Conservation (phyloP, 2,329 filamentous ascomycete species). For the Madurella mycetomatis region DNA sequence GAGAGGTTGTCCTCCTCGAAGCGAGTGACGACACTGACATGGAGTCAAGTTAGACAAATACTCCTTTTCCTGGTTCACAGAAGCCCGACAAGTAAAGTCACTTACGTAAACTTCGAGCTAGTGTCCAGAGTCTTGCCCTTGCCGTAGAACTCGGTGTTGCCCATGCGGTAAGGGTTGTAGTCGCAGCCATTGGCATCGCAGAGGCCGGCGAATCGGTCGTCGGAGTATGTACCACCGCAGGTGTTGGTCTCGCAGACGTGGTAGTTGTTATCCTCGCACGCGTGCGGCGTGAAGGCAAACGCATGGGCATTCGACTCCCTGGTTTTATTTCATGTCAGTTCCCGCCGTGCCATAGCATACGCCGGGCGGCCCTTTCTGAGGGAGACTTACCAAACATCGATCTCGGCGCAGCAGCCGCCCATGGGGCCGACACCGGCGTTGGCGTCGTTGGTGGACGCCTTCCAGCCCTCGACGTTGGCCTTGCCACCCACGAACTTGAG, state of each 20-base stretch:
- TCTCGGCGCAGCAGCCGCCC: slow-evolving; percentile 50
- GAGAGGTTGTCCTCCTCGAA: slow-evolving; percentile 48
- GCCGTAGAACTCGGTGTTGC: slow-evolving; percentile 53
- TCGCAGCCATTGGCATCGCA: slow-evolving; percentile 60
- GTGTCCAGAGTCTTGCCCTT: slow-evolving; percentile 50
- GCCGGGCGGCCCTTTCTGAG: too few species aligned
- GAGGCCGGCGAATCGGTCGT: slow-evolving; percentile 46
- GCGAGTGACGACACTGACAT: slow-evolving; percentile 49
- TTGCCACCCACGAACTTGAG: slow-evolving; percentile 49
- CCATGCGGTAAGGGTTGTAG: slow-evolving; percentile 56
- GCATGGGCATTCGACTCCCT: slow-evolving; percentile 60
- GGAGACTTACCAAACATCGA: slow-evolving; percentile 45
- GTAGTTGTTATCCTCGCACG: slow-evolving; percentile 45
- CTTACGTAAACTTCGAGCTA: slow-evolving; percentile 42
- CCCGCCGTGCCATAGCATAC: too few species aligned
- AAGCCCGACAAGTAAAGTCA: not conserved
- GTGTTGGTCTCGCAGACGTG: slow-evolving; percentile 34
- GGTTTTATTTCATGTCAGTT: slow-evolving; percentile 3
- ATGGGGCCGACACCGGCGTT: slow-evolving; percentile 42
- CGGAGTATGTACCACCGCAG: slow-evolving; percentile 41
- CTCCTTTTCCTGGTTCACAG: too few species aligned
- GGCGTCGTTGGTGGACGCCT: slow-evolving; percentile 42
- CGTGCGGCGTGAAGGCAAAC: slow-evolving; percentile 55
- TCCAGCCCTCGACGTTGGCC: slow-evolving; percentile 42
- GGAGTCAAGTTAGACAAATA: too few species aligned